Percentiles rank a stretch among this genome's conserved stretches.
phyloP scores from a whole-genome alignment of 805 yeast species.

The Candida silvatica region DNA sequence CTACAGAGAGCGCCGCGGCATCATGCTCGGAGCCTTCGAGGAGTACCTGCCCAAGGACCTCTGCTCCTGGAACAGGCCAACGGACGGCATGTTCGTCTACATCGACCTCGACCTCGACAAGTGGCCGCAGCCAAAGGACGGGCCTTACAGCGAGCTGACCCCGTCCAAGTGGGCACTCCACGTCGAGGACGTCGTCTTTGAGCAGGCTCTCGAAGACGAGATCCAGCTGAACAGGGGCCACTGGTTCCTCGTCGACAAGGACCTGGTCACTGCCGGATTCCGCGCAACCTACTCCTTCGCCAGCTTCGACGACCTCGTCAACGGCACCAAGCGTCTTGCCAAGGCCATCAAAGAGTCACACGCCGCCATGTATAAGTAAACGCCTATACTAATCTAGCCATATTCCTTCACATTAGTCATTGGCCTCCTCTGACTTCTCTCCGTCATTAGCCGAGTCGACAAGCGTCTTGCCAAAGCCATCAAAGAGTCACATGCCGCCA shows the following conservation, averaged over 20 bases:
- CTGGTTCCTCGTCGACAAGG: slow-evolving; percentile 24
- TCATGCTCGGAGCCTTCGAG: slow-evolving; percentile 42
- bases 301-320: slow-evolving; percentile 14
- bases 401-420: not conserved
- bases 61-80: slow-evolving; percentile 32
- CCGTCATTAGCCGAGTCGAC: not conserved
- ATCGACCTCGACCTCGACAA: slow-evolving; percentile 31
- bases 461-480: slow-evolving; percentile 21
- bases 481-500: slow-evolving; percentile 7
- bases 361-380: slow-evolving; percentile 6
- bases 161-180: slow-evolving; percentile 21
- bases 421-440: not conserved
- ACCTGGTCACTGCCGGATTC: slow-evolving; percentile 16
- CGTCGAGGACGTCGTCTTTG: slow-evolving; percentile 20
- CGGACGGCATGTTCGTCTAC: slow-evolving; percentile 37
- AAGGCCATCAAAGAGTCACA: slow-evolving; percentile 14
- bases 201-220: slow-evolving; percentile 14
- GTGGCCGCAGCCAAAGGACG: slow-evolving; percentile 29
- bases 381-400: not conserved
- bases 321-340: slow-evolving; percentile 21
- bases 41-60: slow-evolving; percentile 37
- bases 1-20: slow-evolving; percentile 58
- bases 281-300: slow-evolving; percentile 26
- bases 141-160: slow-evolving; percentile 27
- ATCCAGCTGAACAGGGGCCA: slow-evolving; percentile 25